Evolutionary conservation across 2,329 filamentous ascomycete genomes (phyloP), one percentile per base, ranked within the genome.

Genomic region (Aspergillus oerlinghausenensis): DNA sequence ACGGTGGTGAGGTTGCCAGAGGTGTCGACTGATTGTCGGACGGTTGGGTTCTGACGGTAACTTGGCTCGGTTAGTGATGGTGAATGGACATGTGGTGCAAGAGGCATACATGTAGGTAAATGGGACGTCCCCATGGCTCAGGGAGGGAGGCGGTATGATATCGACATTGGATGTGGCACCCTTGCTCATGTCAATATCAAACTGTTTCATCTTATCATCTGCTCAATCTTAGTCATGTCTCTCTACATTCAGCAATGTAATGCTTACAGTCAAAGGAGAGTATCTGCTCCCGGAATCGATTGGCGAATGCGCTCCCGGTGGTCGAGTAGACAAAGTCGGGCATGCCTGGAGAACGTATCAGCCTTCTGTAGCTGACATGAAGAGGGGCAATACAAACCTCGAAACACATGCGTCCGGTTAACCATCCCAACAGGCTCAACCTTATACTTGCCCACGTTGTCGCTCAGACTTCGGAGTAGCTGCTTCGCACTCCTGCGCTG

Each of bases 261-360:
- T 50, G 74, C 73, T 65, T 77, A 90, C 89, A 86, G 61, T 90
- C 82, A 60, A 88, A 86, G 1, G 88, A 83, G 6, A 94, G 75
- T 26, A 95, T 79, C 54, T 88, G 84, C 2, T 92, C 81, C 52
- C 84, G 82, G 56, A 97, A 85, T 57, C 86, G 84, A 32, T 81
- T 81, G 66, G 92, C 85, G 70, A 95, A 90, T 0, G 82, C 77
- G 49, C 87, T 88, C 38, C 83, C 81, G 14, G 81, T 80, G 51
- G 88, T 86, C 23, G 89, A 85, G 74, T 88, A 93, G 67, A 95
- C 90, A 67, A 95, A 95, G 73, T 97, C 93, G 8, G 91, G 88
- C 62, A 96, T 80, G 32, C 83, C 84, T 84, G 56, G 60, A 26
- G 11, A 49, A 11, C 14, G 1, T n/a, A 38, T 7, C 14, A 42